A percentile compares a stretch with the other conserved stretches of the same genome.
Conservation (phyloP, 306 rosid species). For the Ormosia semicastrata region DNA sequence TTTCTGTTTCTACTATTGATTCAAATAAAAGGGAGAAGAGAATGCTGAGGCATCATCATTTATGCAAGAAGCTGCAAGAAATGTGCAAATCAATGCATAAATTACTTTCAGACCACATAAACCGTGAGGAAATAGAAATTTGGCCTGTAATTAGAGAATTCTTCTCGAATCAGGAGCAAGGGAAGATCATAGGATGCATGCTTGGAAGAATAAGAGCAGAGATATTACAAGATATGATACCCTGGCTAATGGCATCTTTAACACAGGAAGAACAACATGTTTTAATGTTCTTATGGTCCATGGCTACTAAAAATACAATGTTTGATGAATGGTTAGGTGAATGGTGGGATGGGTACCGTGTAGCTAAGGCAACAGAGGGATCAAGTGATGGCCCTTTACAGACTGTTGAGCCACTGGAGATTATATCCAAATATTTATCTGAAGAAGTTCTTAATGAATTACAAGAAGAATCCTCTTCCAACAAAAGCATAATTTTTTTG, state of each 20-base stretch:
- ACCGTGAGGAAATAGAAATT: conserved; percentile 81
- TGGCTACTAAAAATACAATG: conserved; percentile 80
- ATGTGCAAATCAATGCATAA: conserved; percentile 71
- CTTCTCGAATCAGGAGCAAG: conserved; percentile 77
- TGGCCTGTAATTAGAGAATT: conserved; percentile 76
- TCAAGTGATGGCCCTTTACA: conserved; percentile 43
- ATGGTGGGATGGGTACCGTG: conserved; percentile 86
- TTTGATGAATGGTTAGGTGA: conserved; percentile 87
- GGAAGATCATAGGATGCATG: conserved; percentile 70
- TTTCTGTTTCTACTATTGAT: conserved; percentile 44
- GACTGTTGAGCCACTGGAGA: conserved; percentile 67
- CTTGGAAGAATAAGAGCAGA: conserved; percentile 85
- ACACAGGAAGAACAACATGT: conserved; percentile 73
- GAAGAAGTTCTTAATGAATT: conserved; percentile 45
- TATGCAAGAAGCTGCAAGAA: conserved; percentile 67
- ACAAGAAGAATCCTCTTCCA: conserved; percentile 37
- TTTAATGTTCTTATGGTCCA: conserved; percentile 78
- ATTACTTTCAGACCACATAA: conserved; percentile 55
- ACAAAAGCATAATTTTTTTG: conserved; percentile 25
- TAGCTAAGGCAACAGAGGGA: conserved; percentile 45
- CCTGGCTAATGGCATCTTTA: conserved; percentile 87
- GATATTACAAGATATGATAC: conserved; percentile 84
- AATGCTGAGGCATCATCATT: conserved; percentile 42
- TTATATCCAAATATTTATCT: conserved; percentile 61
- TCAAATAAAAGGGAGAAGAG: conserved; percentile 36